phyloP scores from a whole-genome alignment of 148 eudicot genomes.

The Fagopyrum esculentum region DNA sequence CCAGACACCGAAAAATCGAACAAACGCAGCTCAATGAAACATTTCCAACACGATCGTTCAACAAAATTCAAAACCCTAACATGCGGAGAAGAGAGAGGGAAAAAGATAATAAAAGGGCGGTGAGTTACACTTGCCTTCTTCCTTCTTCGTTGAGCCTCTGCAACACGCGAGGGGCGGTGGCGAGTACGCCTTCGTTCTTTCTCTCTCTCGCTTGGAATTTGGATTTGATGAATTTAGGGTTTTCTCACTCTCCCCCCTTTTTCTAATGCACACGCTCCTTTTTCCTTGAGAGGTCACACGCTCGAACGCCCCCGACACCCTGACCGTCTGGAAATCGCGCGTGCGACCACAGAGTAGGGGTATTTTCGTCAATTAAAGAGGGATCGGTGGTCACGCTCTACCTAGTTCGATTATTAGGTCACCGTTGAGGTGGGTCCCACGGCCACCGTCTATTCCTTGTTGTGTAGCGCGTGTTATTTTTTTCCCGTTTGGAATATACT shows the following conservation, averaged over 20 bases:
- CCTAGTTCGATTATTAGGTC: neutral
- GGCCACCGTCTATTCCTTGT: neutral
- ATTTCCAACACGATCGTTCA: neutral
- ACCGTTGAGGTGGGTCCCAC: conserved; percentile 10
- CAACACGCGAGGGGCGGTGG: conserved; percentile 50
- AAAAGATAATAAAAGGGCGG: neutral
- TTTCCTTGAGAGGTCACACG: conserved; percentile 15
- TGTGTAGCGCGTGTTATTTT: conserved; percentile 2
- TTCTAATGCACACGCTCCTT: conserved; percentile 19
- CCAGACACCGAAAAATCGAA: neutral
- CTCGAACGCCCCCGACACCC: conserved; percentile 5
- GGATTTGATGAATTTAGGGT: conserved; percentile 23
- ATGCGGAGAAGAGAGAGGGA: neutral
- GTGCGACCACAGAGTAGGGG: neutral
- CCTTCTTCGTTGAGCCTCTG: conserved; percentile 13
- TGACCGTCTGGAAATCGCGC: conserved; percentile 12
- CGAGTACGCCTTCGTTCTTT: conserved; percentile 29
- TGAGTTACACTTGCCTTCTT: conserved; percentile 8
- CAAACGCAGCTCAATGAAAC: neutral
- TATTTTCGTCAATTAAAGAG: neutral
- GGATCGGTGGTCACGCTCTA: conserved; percentile 12
- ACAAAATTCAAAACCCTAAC: conserved; percentile 6
- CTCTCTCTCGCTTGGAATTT: conserved; percentile 5
- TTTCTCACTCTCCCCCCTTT: conserved; percentile 8
- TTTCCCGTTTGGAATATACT: neutral